Evolutionary conservation across 2,329 filamentous ascomycete species (phyloP), one percentile per base, ranked within the genome.

Genomic region (Neoascochyta sp.): DNA sequence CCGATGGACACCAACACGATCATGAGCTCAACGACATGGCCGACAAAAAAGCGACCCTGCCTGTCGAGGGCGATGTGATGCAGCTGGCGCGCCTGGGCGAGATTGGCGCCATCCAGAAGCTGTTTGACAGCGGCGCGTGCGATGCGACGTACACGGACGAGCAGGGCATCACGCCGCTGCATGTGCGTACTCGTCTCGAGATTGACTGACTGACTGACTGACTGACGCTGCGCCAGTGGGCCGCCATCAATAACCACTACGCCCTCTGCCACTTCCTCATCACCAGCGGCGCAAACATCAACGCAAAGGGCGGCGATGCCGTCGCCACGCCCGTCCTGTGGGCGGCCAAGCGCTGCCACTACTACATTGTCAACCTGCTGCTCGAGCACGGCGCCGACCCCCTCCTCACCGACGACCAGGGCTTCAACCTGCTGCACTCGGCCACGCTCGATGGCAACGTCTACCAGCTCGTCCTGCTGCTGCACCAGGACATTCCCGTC

Each of bases 161-260:
- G 32, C 88, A 98, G 64, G 88, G 87, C 57, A 95, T 98, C 60
- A 96, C 90, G 22, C 88, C 92, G 41, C 68, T 98, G 64, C 92
- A 96, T 73, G 90, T 95, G 74, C 52, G 67, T 41, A 33, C 24
- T 14, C n/a, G 4, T 17, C 24, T 9, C 9, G 10, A 17, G 2
- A 2, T 7, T 23, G 9, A 2, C 14, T 14, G 11, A n/a, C 23
- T 22, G 11, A 16, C 13, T 4, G 12, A 10, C 13, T 8, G 15
- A n/a, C 41, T 50, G 26, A 54, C 27, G 20, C 27, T 15, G 17
- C 31, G 13, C 34, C 60, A 98, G 87, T 98, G 92, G 92, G 92
- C 92, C 25, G 87, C 93, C 20, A 96, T 98, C 63, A 98, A 98
- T 69, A 96, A 96, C 59, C 92, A 95, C 62, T 93, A 90, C 68